Percentiles rank a stretch among this genome's conserved stretches.
These are phyloP conservation scores for Silene conica DNA, from an alignment of 148 eudicot species.

Conservation along the genomic window DNA sequence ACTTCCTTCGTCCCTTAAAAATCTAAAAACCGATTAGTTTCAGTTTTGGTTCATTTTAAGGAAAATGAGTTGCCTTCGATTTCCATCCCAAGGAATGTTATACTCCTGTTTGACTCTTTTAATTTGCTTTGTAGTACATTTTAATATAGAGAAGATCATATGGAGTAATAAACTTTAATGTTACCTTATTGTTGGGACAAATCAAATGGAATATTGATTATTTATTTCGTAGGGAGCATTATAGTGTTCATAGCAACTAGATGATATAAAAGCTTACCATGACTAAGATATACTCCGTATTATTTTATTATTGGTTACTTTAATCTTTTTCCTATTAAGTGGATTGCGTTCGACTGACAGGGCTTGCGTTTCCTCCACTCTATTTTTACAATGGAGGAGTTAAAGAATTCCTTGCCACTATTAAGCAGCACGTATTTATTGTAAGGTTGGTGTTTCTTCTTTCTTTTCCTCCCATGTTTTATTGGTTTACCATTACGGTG, in stretches of 20 bases:
- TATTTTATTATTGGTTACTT: neutral
- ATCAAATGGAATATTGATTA: neutral
- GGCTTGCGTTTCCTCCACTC: slow-evolving; percentile 92
- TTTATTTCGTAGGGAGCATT: neutral
- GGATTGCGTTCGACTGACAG: slow-evolving; percentile 33
- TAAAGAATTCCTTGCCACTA: slow-evolving; percentile 72
- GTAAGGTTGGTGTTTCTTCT: slow-evolving; percentile 47
- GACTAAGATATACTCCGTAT: neutral
- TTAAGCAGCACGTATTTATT: slow-evolving; percentile 78
- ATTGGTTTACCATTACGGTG: neutral
- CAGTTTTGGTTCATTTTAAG: neutral
- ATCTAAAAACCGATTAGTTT: neutral
- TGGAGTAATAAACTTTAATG: neutral
- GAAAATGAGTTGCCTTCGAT: neutral
- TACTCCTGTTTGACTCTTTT: neutral
- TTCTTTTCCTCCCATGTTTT: neutral
- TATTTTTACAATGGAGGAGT: slow-evolving; percentile 96
- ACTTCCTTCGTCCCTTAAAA: neutral
- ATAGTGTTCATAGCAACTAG: neutral
- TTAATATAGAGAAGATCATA: neutral
- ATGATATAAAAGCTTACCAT: neutral
- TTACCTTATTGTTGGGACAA: neutral
- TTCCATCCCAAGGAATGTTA: neutral
- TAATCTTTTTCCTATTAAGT: neutral
- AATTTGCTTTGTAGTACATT: neutral